Base-by-base conservation (phyloP, 2,329 filamentous ascomycete species). In the Talaromyces sp. region DNA sequence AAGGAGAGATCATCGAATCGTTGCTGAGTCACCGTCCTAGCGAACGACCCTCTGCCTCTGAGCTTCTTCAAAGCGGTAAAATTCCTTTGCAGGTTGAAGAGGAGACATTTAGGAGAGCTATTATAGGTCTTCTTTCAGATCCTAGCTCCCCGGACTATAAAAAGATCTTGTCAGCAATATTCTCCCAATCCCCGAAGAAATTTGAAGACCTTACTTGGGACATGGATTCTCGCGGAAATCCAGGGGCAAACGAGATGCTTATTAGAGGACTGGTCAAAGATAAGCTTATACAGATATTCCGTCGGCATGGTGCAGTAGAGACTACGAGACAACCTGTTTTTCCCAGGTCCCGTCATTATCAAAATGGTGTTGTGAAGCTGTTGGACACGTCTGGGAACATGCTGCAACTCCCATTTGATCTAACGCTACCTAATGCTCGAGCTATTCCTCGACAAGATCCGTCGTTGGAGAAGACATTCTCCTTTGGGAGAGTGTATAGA, bases 41-140 rank as follows among this genome's bases (percentile, higher is more conserved):
- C 61, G 86, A 92, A 64, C 84, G 94, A 2, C 94, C 93, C 0
- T 90, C 88, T 19, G 92, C 89, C 60, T 79, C 83, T 1, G 91
- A 96, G 60, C 82, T 99, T 10, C 78, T 97, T 2, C 87, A 89
- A 62, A 92, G 89, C 66, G 90, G 90, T 19, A 91, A 91, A 67
- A 81, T 99, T 5, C 94, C 94, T 0, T 83, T 96, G 7, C 90
- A 94, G 68, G 90, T 96, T 75, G 92, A 97, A 72, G 92, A 93
- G 67, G 93, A 97, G 71, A 91, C 89, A 1, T 91, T 96, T 61
- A 84, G 89, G 60, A 85, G 91, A 62, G 89, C 90, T 2, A 81
- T 97, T 51, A 88, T 89, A 58, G 88, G 89, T 22, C 75, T 97
- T 8, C 66, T 76, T 22, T 87, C 88, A 0, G 89, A 96, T 68